Evolutionary conservation across 192 early-diverging fungal genomes (phyloP), one percentile per base, ranked within the genome.

Genomic region (Martensiomyces pterosporus): DNA sequence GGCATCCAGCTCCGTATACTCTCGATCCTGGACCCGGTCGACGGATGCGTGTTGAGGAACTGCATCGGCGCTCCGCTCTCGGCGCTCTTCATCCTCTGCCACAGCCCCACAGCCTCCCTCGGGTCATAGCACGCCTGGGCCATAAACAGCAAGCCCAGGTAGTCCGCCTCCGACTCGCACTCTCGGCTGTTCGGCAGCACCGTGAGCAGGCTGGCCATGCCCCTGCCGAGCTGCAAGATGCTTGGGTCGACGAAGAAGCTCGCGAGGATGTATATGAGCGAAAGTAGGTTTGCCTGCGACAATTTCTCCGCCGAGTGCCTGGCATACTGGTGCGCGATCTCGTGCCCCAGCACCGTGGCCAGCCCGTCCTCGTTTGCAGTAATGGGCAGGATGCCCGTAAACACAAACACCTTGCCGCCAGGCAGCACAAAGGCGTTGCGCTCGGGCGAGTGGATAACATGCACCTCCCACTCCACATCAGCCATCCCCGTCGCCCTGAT

Each of bases 381-480:
- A 21, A 98, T 71, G 2, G 86, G 85, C 3, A 98, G 72, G 15
- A 98, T 82, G 3, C 96, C 96, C 18, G 91, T 91, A 52, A 97
- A 98, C 24, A 98, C 96, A 82, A 98, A 98, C 0, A 98, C 86
- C 66, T 94, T 93, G 25, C 92, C 92, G 26, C 91, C 92, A 2
- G 96, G 93, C 36, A 95, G 67, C 8, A 97, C 94, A 69, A 98
- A 95, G 3, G 95, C 95, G 67, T 97, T 98, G 53, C 67, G 77
- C 62, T 93, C 82, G 2, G 81, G 78, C 19, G 81, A 77, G 24
- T 89, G 64, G 39, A 98, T 85, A 1, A 98, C 90, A 77, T 92
- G 74, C n/a, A 97, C 77, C 39, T 94, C 89, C 96, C 96, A 98
- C 5, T 89, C 64, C 12, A 90, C 46, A 46, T 80, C 79, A 9